These are phyloP conservation scores for Euphrasia confusa DNA, from an alignment of 257 asterid species.

Conservation along the genomic window DNA sequence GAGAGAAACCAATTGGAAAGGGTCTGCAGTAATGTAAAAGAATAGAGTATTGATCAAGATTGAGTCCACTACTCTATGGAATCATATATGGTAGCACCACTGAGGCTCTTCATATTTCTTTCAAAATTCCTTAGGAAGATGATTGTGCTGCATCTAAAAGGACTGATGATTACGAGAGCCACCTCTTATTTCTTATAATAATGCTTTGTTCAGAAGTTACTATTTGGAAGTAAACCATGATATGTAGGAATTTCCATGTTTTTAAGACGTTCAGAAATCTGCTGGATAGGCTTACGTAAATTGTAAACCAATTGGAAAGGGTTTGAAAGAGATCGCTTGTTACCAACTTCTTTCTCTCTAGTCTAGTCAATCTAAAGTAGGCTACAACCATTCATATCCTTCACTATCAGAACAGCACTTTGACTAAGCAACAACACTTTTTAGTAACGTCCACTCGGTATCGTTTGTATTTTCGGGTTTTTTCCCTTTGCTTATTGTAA, in stretches of 20 bases:
- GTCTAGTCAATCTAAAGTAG: too few species aligned
- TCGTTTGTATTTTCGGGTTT: too few species aligned
- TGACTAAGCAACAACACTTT: too few species aligned
- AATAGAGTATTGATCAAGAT: constrained; percentile 24
- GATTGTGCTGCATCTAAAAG: constrained; percentile 11
- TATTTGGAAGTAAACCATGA: constrained; percentile 9
- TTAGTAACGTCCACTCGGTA: too few species aligned
- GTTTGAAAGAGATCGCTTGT: too few species aligned
- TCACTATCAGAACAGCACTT: too few species aligned
- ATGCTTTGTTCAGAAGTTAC: constrained; percentile 12
- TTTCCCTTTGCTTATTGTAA: neutral
- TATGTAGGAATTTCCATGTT: neutral
- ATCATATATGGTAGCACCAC: constrained; percentile 17
- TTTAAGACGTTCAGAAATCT: neutral
- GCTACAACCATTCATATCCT: too few species aligned
- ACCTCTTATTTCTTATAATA: constrained; percentile 14
- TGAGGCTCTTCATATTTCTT: constrained; percentile 12
- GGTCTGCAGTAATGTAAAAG: constrained; percentile 45
- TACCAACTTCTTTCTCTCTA: too few species aligned
- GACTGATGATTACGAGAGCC: constrained; percentile 14
- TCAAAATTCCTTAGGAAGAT: constrained; percentile 12
- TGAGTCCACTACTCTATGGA: constrained; percentile 16
- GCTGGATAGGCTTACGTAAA: too few species aligned
- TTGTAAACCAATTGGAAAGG: too few species aligned
- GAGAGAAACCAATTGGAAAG: constrained; percentile 42